Evolutionary conservation across 345 rosid genomes (phyloP).

Genomic region (Cardiospermum halicacabum): DNA sequence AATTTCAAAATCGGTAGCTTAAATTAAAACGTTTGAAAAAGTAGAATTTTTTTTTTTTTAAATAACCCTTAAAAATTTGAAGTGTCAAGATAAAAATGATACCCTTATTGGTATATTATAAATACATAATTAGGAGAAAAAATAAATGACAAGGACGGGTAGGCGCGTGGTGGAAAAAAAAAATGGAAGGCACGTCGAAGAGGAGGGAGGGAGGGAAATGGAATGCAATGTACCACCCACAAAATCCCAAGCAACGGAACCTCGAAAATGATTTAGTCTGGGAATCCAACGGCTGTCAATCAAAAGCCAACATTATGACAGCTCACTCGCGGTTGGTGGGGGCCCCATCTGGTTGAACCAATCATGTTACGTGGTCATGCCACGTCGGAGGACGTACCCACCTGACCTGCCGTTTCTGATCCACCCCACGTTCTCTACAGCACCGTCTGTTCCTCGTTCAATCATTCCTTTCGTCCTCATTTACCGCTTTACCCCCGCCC

Average conservation of each 20-base stretch:
- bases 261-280: constrained; percentile 8
- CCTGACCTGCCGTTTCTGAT: constrained; percentile 15
- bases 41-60: too few relatives aligned
- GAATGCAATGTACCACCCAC: constrained; percentile 44
- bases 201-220: constrained; percentile 18
- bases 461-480: constrained; percentile 29
- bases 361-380: constrained; percentile 45
- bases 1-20: too few relatives aligned
- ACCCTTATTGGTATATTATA: too few relatives aligned
- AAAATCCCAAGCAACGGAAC: constrained; percentile 23
- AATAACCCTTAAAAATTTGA: too few relatives aligned
- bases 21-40: too few relatives aligned
- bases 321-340: constrained; percentile 53
- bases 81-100: too few relatives aligned
- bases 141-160: neutral
- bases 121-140: neutral
- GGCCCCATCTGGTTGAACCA: constrained; percentile 27
- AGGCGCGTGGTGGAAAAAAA: neutral
- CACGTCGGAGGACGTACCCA: constrained; percentile 42
- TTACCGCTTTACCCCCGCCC: constrained; percentile 22
- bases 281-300: constrained; percentile 33
- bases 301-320: constrained; percentile 45
- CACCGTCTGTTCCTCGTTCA: constrained; percentile 31
- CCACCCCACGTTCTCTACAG: constrained; percentile 53
- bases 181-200: neutral